Evolutionary conservation across 78 protist species (phyloP), one percentile per base, ranked within the genome.

Genomic region (Anaeramoeba flamelloides): DNA sequence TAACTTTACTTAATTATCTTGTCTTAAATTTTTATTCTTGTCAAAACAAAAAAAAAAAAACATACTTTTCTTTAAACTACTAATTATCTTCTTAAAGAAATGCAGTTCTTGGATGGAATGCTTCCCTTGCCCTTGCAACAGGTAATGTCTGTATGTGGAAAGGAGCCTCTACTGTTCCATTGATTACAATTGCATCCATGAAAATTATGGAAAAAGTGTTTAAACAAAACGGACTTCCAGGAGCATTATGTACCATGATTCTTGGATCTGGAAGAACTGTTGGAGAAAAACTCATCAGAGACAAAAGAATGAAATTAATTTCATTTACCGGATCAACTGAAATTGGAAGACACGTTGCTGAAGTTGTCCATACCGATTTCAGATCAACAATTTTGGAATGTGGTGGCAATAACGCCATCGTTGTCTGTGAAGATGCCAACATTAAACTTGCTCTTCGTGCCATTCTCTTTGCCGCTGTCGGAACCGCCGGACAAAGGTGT

Each of bases 401-500:
- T 17, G 96, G 96, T 37, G 96, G 96, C 74, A 92, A 92, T 88
- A 91, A 91, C 82, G 96, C 94, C 79, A 33, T 91, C 79, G 40
- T 92, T 33, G 26, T n/a, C n/a, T n/a, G n/a, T n/a, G 90, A 87
- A 39, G 92, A 90, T 41, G 93, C 94, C 65, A 75, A 92, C 79
- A 2, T 92, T 32, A 90, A 91, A 12, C 75, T 92, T 64, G 92
- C 81, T n/a, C n/a, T n/a, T n/a, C n/a, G n/a, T n/a, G n/a, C n/a
- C n/a, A n/a, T n/a, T n/a, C n/a, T n/a, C n/a, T 22, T 41, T 36
- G 94, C 87, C 26, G 17, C 94, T 0, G 94, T 92, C 36, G 96
- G 96, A 38, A 92, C 96, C 79, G 82, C 91, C 26, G 96, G 96
- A 33, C 96, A 92, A 79, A 81, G 96, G 22, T 92, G 96, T 85